These are phyloP conservation scores for Fusarium caatingaense DNA, from an alignment of 2,329 filamentous ascomycete genomes.

Conservation along the genomic window DNA sequence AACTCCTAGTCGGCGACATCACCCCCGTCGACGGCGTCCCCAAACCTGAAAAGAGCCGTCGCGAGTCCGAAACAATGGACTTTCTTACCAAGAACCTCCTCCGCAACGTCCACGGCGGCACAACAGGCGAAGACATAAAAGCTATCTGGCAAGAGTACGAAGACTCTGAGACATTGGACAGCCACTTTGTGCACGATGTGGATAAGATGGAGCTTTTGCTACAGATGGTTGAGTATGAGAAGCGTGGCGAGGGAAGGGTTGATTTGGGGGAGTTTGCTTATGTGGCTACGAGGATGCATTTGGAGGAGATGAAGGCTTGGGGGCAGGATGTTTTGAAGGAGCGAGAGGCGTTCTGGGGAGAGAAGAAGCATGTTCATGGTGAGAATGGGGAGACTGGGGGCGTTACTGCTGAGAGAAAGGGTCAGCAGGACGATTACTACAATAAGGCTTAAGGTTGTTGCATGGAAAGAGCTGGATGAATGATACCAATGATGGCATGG, in stretches of 20 bases:
- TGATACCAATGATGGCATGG: slow-evolving; percentile 32
- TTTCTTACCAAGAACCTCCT: slow-evolving; percentile 82
- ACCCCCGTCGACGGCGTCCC: slow-evolving; percentile 88
- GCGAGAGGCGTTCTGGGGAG: slow-evolving; percentile 77
- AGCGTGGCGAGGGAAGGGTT: slow-evolving; percentile 69
- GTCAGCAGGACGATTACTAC: slow-evolving; percentile 65
- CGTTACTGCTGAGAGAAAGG: slow-evolving; percentile 51
- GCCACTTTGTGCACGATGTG: slow-evolving; percentile 92
- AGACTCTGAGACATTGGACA: slow-evolving; percentile 84
- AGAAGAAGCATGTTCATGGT: slow-evolving; percentile 59
- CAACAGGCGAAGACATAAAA: slow-evolving; percentile 75
- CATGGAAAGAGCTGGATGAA: slow-evolving; percentile 4
- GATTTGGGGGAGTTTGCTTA: slow-evolving; percentile 90
- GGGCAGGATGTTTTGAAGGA: slow-evolving; percentile 80
- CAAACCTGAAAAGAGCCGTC: slow-evolving; percentile 88
- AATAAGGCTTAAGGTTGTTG: slow-evolving; percentile 39
- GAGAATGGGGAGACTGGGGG: slow-evolving; percentile 55
- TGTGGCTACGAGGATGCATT: slow-evolving; percentile 77
- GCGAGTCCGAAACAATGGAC: slow-evolving; percentile 91
- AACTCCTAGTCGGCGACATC: slow-evolving; percentile 94
- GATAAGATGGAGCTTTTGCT: slow-evolving; percentile 96
- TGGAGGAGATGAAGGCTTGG: slow-evolving; percentile 86
- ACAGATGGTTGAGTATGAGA: slow-evolving; percentile 98
- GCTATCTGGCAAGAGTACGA: slow-evolving; percentile 96
- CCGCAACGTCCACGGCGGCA: slow-evolving; percentile 78